Evolutionary conservation across 2,329 filamentous ascomycete genomes (phyloP).

Genomic region (Fusarium begoniae): DNA sequence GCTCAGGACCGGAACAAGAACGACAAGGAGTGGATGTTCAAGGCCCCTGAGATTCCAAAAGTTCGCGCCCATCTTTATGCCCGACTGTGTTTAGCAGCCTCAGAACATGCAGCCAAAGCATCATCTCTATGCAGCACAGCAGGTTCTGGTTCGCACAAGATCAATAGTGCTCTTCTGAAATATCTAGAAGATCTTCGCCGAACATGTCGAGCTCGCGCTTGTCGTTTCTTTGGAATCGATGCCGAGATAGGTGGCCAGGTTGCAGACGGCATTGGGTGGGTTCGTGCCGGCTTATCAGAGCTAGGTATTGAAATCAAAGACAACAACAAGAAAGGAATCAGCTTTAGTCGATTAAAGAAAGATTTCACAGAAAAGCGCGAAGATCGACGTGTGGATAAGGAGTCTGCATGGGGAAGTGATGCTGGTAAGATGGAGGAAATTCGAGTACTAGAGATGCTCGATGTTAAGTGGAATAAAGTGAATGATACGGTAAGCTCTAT

Average conservation of each 20-base stretch:
- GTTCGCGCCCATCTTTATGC: constrained; percentile 90
- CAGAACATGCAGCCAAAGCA: constrained; percentile 85
- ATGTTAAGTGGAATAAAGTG: constrained; percentile 88
- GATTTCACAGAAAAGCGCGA: constrained; percentile 81
- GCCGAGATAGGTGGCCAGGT: constrained; percentile 84
- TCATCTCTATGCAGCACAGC: constrained; percentile 58
- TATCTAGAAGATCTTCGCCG: constrained; percentile 81
- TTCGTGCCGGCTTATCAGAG: constrained; percentile 79
- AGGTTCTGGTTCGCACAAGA: constrained; percentile 54
- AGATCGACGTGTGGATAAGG: constrained; percentile 80
- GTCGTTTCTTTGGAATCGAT: constrained; percentile 90
- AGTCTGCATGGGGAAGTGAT: constrained; percentile 79
- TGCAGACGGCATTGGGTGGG: constrained; percentile 87
- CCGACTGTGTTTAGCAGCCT: constrained; percentile 84
- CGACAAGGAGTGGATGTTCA: constrained; percentile 97
- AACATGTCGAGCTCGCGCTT: constrained; percentile 83
- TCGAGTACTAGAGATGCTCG: constrained; percentile 85
- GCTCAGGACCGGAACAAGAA: constrained; percentile 83
- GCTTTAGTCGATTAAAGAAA: constrained; percentile 73
- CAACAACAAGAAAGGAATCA: constrained; percentile 61
- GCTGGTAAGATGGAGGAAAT: constrained; percentile 86
- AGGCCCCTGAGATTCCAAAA: constrained; percentile 85
- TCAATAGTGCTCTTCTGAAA: constrained; percentile 72
- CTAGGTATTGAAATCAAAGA: constrained; percentile 69
- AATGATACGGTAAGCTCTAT: constrained; percentile 80